Conservation (phyloP, 2,329 filamentous ascomycete species). For the Endothia cerciana region DNA sequence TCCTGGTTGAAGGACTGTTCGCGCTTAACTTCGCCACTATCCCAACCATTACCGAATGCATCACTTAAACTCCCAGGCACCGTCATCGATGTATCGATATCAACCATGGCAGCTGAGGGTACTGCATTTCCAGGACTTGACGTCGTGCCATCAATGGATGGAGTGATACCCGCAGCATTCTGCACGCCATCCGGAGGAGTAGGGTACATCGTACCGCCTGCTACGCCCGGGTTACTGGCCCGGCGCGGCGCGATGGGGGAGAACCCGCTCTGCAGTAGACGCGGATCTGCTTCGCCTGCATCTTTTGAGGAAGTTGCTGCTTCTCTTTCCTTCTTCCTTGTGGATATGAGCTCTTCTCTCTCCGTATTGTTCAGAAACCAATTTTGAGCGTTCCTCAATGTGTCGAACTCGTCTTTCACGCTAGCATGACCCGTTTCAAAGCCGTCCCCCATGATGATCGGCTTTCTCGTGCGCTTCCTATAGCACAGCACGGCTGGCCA, state of each 20-base stretch:
- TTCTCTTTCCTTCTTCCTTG: slow-evolving; percentile 56
- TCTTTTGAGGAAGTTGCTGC: slow-evolving; percentile 45
- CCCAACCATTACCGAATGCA: slow-evolving; percentile 46
- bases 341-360: slow-evolving; percentile 51
- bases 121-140: slow-evolving; percentile 59
- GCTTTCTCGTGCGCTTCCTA: slow-evolving; percentile 46
- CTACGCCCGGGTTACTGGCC: slow-evolving; percentile 47
- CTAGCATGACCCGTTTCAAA: slow-evolving; percentile 40
- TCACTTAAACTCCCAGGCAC: slow-evolving; percentile 36
- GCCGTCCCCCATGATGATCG: slow-evolving; percentile 31
- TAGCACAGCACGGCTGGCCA: slow-evolving; percentile 62
- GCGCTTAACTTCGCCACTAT: slow-evolving; percentile 47
- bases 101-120: slow-evolving; percentile 37
- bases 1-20: slow-evolving; percentile 55
- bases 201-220: slow-evolving; percentile 66
- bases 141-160: slow-evolving; percentile 58
- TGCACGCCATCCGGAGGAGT: slow-evolving; percentile 72
- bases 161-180: slow-evolving; percentile 54
- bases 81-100: slow-evolving; percentile 43
- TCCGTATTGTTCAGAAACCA: slow-evolving; percentile 53
- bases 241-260: slow-evolving; percentile 57
- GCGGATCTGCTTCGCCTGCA: slow-evolving; percentile 46
- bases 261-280: slow-evolving; percentile 49
- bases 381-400: slow-evolving; percentile 49
- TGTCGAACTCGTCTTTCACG: slow-evolving; percentile 51